Evolutionary conservation across 1,139 yeast genomes (phyloP), one percentile per base, ranked within the genome.

Genomic region (Taphrina betulina): DNA sequence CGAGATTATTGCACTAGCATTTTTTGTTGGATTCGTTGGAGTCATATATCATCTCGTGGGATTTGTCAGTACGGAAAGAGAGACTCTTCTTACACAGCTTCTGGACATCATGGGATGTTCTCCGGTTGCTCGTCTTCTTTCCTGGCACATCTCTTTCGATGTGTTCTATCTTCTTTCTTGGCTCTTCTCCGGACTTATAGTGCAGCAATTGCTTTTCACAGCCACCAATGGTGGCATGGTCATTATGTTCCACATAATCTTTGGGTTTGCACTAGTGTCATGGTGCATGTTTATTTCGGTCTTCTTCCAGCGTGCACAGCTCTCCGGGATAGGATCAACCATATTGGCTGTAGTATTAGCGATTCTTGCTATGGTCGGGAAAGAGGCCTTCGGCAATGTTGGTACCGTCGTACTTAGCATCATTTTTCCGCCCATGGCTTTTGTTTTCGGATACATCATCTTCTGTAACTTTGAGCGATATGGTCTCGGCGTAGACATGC

Each of bases 361-460:
- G 2, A 63, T 70, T 35, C 61, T 65, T 58, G 65, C 68, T 2
- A 67, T 70, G 14, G 64, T 70, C 4, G 42, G 41, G 69, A 69
- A 52, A 63, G 66, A 33, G 36, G 57, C 62, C 19, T 46, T 63
- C 5, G 69, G 64, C 3, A 65, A 67, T 0, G 64, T 68, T 5
- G 48, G 36, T 8, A 43, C 31, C 17, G 67, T 68, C 45, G 67
- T 63, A 1, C 59, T 71, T 24, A 66, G 71, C 2, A 64, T 66
- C 45, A 45, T 70, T 10, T 70, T 70, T 60, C 72, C 73, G 10
- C 72, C 72, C 2, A 65, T 68, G 65, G 67, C 67, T 57, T 70
- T 68, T 56, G 61, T 68, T 20, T 69, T 65, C 53, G 69, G 66
- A 57, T 54, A 68, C 22, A 66, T 51, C n/a, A 4, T 40, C 29